Base-by-base conservation (phyloP, 495 filamentous ascomycete species). In the Parachaetomium inaequale region DNA sequence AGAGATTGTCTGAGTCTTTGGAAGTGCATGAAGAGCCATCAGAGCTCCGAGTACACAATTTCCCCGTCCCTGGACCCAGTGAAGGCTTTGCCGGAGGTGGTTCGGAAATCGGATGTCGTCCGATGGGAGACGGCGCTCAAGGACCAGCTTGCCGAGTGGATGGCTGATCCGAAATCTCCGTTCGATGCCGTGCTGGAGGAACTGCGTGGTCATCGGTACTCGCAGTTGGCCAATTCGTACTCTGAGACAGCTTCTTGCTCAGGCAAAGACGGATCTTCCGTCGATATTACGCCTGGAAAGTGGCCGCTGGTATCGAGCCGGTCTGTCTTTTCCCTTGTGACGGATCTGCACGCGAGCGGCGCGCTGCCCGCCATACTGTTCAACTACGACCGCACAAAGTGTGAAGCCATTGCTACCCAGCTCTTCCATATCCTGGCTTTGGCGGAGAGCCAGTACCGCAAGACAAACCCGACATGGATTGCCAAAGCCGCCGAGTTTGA, bases 301-400 rank as follows among this genome's bases (percentile, higher is more conserved):
- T 49, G 49, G 12, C 45, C 54, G 6, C 11, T 45, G 15, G 54
- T 46, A 53, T 45, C 46, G 42, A 74, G 49, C 61, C 79, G 6
- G 84, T 82, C 3, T 75, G 52, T 53, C n/a, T 64, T 91, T 23
- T 82, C 86, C 0, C 68, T 92, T 34, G 75, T 91, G 0, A 76
- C 71, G 28, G 79, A 84, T 15, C 79, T 93, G 1, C 82, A 91
- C 54, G 72, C 78, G 3, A 79, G 82, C 59, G 79, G 82, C 58
- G 88, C 87, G 3, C 77, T 93, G 6, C 90, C 90, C 0, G 88
- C 87, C 0, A 81, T 93, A 17, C 63, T 92, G 6, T 92, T 93
- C 78, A 90, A 89, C 59, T 92, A 87, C 68, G 87, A 91, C 60
- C 82, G 89, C 38, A 63, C 59, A 1, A 67, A 71, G 21, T 93